Evolutionary conservation across 2,329 filamentous ascomycete species (phyloP).

Genomic region (Corynespora cassiicola): DNA sequence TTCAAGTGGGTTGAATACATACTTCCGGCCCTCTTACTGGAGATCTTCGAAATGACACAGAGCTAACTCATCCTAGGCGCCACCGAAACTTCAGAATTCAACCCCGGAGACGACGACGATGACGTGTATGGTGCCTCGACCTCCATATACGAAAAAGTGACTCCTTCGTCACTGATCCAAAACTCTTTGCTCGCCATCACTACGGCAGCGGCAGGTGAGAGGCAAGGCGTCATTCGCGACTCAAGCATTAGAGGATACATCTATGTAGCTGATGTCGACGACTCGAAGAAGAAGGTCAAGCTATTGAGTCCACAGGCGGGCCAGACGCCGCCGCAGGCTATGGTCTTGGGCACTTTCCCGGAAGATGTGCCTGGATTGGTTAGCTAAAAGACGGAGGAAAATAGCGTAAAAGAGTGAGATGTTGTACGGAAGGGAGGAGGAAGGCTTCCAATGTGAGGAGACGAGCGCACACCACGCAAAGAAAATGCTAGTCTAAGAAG

Average conservation of each 20-base stretch:
- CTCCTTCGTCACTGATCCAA: constrained; percentile 71
- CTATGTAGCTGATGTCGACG: constrained; percentile 88
- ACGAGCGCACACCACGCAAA: too few relatives aligned
- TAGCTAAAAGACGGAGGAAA: constrained; percentile 26
- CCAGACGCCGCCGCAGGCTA: constrained; percentile 76
- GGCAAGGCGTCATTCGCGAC: constrained; percentile 75
- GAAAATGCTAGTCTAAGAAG: too few relatives aligned
- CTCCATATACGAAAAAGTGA: constrained; percentile 66
- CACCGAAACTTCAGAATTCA: constrained; percentile 29
- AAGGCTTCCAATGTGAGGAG: too few relatives aligned
- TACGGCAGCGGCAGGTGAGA: constrained; percentile 73
- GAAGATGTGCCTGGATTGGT: constrained; percentile 82
- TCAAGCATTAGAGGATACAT: constrained; percentile 90
- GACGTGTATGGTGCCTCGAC: constrained; percentile 47
- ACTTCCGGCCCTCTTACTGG: background rate
- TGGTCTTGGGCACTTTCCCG: constrained; percentile 87
- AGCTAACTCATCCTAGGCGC: too few relatives aligned
- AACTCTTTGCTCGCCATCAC: constrained; percentile 88
- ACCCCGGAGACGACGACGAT: constrained; percentile 55
- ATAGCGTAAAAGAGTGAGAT: too few relatives aligned
- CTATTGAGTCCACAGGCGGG: constrained; percentile 85
- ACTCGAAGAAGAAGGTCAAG: constrained; percentile 79
- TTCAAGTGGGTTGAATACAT: background rate
- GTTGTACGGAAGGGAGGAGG: too few relatives aligned
- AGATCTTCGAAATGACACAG: too few relatives aligned